phyloP scores from a whole-genome alignment of 2,329 filamentous ascomycete species.

The Alternaria sp. region DNA sequence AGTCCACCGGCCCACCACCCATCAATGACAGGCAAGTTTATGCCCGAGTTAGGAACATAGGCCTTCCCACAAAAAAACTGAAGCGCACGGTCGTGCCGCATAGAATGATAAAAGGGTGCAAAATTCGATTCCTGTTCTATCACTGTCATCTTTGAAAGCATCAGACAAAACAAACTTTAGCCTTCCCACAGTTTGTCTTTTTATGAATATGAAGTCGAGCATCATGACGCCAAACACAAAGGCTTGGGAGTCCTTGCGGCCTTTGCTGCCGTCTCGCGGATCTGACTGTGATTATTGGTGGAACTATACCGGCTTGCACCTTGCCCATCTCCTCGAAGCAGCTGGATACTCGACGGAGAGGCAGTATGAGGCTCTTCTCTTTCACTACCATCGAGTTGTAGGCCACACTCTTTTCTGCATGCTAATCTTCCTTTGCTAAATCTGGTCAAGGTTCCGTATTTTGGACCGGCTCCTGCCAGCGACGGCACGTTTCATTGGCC shows the following conservation, averaged over 20 bases:
- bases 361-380: constrained; percentile 1
- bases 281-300: constrained; percentile 2
- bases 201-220: neutral
- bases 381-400: constrained; percentile 1
- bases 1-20: neutral
- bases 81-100: neutral
- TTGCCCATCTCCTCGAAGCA: neutral
- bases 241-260: neutral
- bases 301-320: neutral
- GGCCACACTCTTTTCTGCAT: neutral
- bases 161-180: neutral
- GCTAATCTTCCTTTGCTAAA: neutral
- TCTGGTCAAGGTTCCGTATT: neutral
- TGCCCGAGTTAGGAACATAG: neutral
- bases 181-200: neutral
- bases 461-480: neutral
- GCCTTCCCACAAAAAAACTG: neutral
- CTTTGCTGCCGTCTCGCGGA: neutral
- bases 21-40: neutral
- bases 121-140: neutral
- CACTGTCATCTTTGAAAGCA: neutral
- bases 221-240: neutral
- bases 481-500: neutral
- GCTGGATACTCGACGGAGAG: neutral
- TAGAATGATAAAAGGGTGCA: neutral